Evolutionary conservation across 768 basidiomycete genomes (phyloP).

Genomic region (Boletus fagicola): DNA sequence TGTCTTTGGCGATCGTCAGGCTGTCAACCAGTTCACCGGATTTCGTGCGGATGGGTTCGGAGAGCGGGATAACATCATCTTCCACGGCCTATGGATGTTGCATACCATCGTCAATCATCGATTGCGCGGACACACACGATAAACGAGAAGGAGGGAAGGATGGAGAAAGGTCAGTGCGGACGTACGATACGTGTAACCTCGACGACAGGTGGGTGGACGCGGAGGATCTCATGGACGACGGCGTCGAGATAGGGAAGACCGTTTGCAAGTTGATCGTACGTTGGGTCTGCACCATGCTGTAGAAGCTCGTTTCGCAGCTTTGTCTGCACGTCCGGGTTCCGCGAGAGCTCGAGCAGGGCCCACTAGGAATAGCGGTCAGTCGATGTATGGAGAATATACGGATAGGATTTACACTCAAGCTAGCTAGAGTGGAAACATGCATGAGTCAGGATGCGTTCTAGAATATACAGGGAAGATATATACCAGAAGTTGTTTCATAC

Average conservation of each 20-base stretch:
- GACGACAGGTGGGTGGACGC: conserved; percentile 5
- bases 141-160: conserved; percentile 19
- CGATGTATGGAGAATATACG: not conserved
- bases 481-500: conserved; percentile 19
- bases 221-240: conserved; percentile 42
- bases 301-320: conserved; percentile 49
- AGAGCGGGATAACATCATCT: conserved; percentile 60
- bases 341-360: conserved; percentile 37
- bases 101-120: not conserved
- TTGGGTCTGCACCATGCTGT: conserved; percentile 44
- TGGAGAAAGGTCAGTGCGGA: conserved; percentile 9
- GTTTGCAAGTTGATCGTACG: conserved; percentile 50
- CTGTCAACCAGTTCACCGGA: conserved; percentile 38
- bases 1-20: not conserved
- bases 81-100: conserved; percentile 36
- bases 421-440: conserved; percentile 4
- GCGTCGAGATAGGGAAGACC: conserved; percentile 54
- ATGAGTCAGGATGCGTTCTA: not conserved
- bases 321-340: conserved; percentile 23
- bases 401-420: conserved; percentile 7
- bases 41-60: conserved; percentile 42
- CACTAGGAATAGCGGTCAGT: conserved; percentile 34
- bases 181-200: not conserved
- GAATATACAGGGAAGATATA: not conserved
- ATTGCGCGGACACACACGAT: not conserved